Conservation (phyloP, 257 asterid species). For the Solanum habrochaites region DNA sequence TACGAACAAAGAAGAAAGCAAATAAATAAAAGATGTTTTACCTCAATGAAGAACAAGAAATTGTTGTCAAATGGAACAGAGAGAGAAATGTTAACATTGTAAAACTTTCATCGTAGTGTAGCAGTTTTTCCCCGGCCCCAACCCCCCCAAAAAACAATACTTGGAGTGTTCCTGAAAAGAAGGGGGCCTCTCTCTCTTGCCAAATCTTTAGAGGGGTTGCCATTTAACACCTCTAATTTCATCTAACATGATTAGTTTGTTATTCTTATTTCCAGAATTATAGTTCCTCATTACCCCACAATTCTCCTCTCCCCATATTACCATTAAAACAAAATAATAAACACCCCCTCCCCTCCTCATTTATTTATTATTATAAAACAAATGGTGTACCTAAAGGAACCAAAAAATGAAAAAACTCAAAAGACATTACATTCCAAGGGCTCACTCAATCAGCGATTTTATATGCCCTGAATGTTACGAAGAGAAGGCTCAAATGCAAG, state of each 20-base stretch:
- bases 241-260: not conserved
- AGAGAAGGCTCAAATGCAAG: too few relatives aligned
- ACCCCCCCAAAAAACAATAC: not conserved
- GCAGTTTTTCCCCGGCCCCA: conserved; percentile 7
- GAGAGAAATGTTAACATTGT: not conserved
- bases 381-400: too few relatives aligned
- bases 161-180: conserved; percentile 8
- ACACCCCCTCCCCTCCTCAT: too few relatives aligned
- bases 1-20: not conserved
- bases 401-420: too few relatives aligned
- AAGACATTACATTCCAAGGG: too few relatives aligned
- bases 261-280: not conserved
- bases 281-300: not conserved
- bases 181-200: conserved; percentile 6
- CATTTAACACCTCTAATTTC: conserved; percentile 6
- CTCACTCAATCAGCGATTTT: too few relatives aligned
- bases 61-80: not conserved
- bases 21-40: not conserved
- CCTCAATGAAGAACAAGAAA: not conserved
- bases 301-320: not conserved
- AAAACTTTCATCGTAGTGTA: not conserved
- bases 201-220: not conserved
- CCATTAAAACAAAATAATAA: too few relatives aligned
- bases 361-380: too few relatives aligned
- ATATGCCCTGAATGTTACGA: too few relatives aligned